Percentiles rank a stretch among this genome's conserved stretches.
Evolutionary conservation across 1,284 basidiomycete genomes (phyloP).

Genomic region (Melampsora allii-populina): DNA sequence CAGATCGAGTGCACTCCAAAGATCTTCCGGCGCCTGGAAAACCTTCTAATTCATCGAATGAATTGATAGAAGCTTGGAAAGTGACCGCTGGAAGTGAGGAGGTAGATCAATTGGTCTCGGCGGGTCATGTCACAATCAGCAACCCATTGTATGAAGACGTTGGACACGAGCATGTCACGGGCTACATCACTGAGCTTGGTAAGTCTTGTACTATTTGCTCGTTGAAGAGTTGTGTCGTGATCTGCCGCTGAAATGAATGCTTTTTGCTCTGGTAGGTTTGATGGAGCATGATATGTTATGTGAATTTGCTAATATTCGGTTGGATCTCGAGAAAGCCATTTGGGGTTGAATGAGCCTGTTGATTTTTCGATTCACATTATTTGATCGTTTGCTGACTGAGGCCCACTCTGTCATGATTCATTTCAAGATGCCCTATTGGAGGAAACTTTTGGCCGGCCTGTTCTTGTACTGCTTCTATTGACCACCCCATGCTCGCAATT

Average conservation of each 20-base stretch:
- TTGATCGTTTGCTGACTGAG: too few relatives aligned
- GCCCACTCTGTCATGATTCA: too few relatives aligned
- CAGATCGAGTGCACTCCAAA: slow-evolving; percentile 27
- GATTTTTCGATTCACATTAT: too few relatives aligned
- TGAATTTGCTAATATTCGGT: slow-evolving; percentile 31
- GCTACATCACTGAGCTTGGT: slow-evolving; percentile 39
- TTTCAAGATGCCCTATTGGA: too few relatives aligned
- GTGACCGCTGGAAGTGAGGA: neutral
- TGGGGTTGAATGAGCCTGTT: slow-evolving; percentile 3
- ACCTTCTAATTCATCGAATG: slow-evolving; percentile 4
- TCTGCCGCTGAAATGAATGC: neutral
- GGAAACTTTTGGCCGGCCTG: too few relatives aligned
- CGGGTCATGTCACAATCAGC: slow-evolving; percentile 17
- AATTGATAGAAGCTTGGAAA: slow-evolving; percentile 34
- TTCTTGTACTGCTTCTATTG: too few relatives aligned
- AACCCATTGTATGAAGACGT: slow-evolving; percentile 38
- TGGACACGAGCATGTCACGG: slow-evolving; percentile 13
- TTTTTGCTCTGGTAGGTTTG: slow-evolving; percentile 8
- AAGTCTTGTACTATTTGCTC: neutral
- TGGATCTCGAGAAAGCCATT: slow-evolving; percentile 18
- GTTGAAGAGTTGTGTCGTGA: neutral
- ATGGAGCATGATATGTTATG: slow-evolving; percentile 17
- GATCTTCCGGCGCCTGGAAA: slow-evolving; percentile 19
- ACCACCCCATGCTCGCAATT: too few relatives aligned
- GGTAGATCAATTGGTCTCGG: neutral